Evolutionary conservation across 2,329 filamentous ascomycete species (phyloP).

Genomic region (Laburnicola sp.): DNA sequence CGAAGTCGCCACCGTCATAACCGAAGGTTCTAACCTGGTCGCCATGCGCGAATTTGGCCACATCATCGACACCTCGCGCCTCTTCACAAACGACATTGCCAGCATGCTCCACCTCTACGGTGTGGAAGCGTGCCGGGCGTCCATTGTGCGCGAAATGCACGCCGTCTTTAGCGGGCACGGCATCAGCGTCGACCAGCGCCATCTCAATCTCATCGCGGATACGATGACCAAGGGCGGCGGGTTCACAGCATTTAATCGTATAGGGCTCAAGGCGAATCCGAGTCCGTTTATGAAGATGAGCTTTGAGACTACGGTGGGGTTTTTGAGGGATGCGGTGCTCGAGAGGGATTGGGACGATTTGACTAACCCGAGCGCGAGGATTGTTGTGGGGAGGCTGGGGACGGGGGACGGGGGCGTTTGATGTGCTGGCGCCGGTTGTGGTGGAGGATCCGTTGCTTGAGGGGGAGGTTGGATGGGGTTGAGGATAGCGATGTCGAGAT

Average conservation of each 20-base stretch:
- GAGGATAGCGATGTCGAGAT: constrained; percentile 19
- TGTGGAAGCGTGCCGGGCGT: constrained; percentile 86
- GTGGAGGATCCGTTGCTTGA: constrained; percentile 36
- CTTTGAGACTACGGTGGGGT: constrained; percentile 95
- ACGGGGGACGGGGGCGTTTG: constrained; percentile 89
- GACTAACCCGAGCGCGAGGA: constrained; percentile 78
- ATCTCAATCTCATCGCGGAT: constrained; percentile 93
- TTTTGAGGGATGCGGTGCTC: constrained; percentile 88
- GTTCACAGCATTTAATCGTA: constrained; percentile 91
- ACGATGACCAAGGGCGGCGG: constrained; percentile 94
- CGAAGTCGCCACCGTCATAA: constrained; percentile 62
- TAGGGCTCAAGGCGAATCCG: constrained; percentile 80
- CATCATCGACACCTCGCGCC: constrained; percentile 80
- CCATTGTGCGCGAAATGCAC: constrained; percentile 83
- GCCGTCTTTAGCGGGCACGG: constrained; percentile 87
- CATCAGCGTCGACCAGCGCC: constrained; percentile 87
- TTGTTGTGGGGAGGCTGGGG: constrained; percentile 83
- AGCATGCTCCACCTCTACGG: constrained; percentile 85
- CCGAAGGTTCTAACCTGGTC: constrained; percentile 81
- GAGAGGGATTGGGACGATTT: constrained; percentile 91
- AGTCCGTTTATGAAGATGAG: constrained; percentile 98
- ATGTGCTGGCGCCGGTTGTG: constrained; percentile 63
- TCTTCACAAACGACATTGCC: constrained; percentile 91
- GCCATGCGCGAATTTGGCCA: constrained; percentile 89
- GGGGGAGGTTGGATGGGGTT: constrained; percentile 18